Evolutionary conservation across 352 stramenopile species (phyloP).

Genomic region (Phytophthora fragariae): DNA sequence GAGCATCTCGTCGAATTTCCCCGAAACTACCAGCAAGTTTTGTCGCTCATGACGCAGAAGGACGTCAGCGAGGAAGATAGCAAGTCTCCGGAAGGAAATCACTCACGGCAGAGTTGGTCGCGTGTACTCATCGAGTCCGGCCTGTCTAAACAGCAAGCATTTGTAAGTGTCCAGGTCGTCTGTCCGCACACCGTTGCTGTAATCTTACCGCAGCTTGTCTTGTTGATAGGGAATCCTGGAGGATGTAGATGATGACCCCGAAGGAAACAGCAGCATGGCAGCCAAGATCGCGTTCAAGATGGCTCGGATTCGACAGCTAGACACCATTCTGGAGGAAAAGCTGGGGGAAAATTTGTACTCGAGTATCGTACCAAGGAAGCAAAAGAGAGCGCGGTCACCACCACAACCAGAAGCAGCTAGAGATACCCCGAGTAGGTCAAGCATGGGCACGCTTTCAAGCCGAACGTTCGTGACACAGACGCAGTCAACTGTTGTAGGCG

Average conservation of each 20-base stretch:
- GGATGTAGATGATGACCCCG: constrained; percentile 41
- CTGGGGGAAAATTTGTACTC: constrained; percentile 70
- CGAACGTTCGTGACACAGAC: constrained; percentile 37
- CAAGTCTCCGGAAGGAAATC: constrained; percentile 2
- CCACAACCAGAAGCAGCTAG: constrained; percentile 9
- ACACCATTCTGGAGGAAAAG: constrained; percentile 68
- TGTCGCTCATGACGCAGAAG: constrained; percentile 70
- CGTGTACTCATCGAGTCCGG: constrained; percentile 67
- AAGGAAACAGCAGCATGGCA: constrained; percentile 39
- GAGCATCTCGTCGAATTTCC: constrained; percentile 63
- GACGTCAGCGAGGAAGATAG: constrained; percentile 47
- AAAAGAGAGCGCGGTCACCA: constrained; percentile 19
- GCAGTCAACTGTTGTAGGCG: not conserved
- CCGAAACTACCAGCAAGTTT: constrained; percentile 68
- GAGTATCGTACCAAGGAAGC: constrained; percentile 32
- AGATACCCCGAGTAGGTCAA: not conserved
- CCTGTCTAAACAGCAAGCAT: constrained; percentile 73
- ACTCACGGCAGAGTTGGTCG: constrained; percentile 56
- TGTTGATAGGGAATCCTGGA: constrained; percentile 49
- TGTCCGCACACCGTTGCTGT: not conserved
- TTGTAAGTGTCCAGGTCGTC: constrained; percentile 39
- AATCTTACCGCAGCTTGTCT: not conserved
- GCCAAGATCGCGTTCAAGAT: constrained; percentile 83
- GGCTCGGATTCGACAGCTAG: constrained; percentile 66
- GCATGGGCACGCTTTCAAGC: not conserved